Conservation (phyloP, 2,329 filamentous ascomycete genomes). For the Phaeosphaeria sp. region DNA sequence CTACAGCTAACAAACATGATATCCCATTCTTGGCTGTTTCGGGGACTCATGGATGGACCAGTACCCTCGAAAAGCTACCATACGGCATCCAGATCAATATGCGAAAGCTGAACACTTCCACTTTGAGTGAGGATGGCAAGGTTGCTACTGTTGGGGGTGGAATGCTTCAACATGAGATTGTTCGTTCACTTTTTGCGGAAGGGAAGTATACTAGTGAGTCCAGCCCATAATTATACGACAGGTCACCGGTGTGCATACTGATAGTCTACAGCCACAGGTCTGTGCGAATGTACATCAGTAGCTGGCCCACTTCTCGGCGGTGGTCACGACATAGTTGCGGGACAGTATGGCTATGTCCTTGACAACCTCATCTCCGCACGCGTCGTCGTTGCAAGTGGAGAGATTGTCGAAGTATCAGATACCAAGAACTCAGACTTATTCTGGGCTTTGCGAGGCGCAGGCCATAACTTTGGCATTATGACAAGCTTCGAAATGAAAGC, state of each 20-base stretch:
- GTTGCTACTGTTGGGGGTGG: conserved; percentile 41
- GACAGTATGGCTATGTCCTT: conserved; percentile 50
- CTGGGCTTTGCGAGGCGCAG: conserved; percentile 50
- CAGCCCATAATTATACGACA: neutral
- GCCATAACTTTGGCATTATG: conserved; percentile 49
- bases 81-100: conserved; percentile 44
- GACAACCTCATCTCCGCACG: conserved; percentile 30
- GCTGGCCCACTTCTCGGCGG: conserved; percentile 64
- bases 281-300: conserved; percentile 52
- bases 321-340: conserved; percentile 62
- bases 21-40: conserved; percentile 48
- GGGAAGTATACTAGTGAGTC: conserved; percentile 41
- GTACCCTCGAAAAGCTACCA: conserved; percentile 27
- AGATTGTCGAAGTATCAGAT: conserved; percentile 35
- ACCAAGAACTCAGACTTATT: conserved; percentile 45
- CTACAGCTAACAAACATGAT: conserved; percentile 19
- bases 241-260: neutral
- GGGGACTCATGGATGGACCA: conserved; percentile 43
- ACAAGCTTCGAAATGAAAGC: conserved; percentile 45
- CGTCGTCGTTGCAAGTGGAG: conserved; percentile 38
- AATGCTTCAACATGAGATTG: conserved; percentile 32
- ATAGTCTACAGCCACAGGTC: conserved; percentile 20
- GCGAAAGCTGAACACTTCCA: conserved; percentile 32
- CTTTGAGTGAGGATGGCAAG: conserved; percentile 22
- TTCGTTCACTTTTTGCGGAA: conserved; percentile 29